Evolutionary conservation across 805 yeast genomes (phyloP), one percentile per base, ranked within the genome.

Genomic region (Kazachstania kunashirensis): DNA sequence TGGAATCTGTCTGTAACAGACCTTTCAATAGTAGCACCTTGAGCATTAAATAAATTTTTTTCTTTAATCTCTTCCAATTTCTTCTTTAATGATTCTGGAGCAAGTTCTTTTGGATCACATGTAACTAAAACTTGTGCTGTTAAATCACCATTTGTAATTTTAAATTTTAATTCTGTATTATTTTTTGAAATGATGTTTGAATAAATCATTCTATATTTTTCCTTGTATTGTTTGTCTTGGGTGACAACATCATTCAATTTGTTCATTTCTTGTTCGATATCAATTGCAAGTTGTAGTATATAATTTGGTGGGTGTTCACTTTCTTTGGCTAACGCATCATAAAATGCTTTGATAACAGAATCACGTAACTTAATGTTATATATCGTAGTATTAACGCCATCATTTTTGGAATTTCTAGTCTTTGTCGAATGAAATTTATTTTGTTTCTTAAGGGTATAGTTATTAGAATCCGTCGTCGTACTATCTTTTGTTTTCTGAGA

Each of bases 1-100:
- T 94, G 81, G 61, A 92, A 92, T 60, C 97, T 71, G 60, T 89
- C 97, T 6, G 98, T 92, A 26, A 85, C 86, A 1, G 97, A 95
- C 50, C 96, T 73, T 67, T 86, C 85, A 52, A 89, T 92, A 6
- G 84, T 86, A 6, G 98, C 97, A 50, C 96, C 96, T 63, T 85
- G 96, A 2, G 98, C 98, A 56, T 89, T 94, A 61, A 83, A 89
- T 56, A 92, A 67, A 60, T 92, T 92, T 60, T 84, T 82, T 57
- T 83, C 79, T 53, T 84, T 85, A 49, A 92, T 71, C 51, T 81
- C 77, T 52, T 85, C 94, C 47, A 88, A 70, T 57, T 88, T 92
- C 58, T 79, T 72, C 61, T 82, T 84, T 49, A 92, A 71, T 24
- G 84, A 77, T 52, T 84, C 96, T 3, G 96, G 95, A 0, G 97